These are phyloP conservation scores for Lentinula sp. DNA, from an alignment of 768 basidiomycete genomes.

Conservation along the genomic window DNA sequence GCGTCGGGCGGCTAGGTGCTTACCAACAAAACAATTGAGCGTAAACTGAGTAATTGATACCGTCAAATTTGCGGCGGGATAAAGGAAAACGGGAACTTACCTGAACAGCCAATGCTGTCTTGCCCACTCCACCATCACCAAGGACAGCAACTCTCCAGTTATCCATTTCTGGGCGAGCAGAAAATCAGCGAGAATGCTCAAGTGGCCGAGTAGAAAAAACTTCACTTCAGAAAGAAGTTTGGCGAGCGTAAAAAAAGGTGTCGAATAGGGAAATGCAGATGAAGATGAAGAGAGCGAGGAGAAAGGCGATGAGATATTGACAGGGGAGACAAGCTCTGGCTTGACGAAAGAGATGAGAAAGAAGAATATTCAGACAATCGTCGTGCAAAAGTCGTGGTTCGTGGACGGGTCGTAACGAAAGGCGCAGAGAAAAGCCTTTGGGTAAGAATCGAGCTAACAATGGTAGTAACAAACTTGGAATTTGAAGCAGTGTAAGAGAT, in stretches of 20 bases:
- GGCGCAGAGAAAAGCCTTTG: conserved; percentile 13
- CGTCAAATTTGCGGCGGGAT: neutral
- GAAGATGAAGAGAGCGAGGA: conserved; percentile 14
- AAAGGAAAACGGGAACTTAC: conserved; percentile 35
- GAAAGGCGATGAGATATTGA: conserved; percentile 23
- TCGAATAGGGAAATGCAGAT: conserved; percentile 14
- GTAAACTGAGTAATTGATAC: conserved; percentile 59
- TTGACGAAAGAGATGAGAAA: conserved; percentile 26
- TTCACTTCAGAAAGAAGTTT: conserved; percentile 25
- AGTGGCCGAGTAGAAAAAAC: neutral
- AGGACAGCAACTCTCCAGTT: conserved; percentile 94
- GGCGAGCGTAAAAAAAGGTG: conserved; percentile 23
- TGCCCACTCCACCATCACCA: conserved; percentile 96
- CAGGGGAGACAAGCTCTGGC: conserved; percentile 16
- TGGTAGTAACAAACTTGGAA: neutral
- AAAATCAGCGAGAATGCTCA: conserved; percentile 10
- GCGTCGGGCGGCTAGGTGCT: conserved; percentile 24
- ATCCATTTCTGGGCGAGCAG: conserved; percentile 58
- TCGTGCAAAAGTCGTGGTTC: conserved; percentile 49
- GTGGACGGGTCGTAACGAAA: conserved; percentile 53
- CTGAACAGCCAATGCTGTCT: conserved; percentile 94
- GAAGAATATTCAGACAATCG: conserved; percentile 41
- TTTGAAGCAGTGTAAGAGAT: neutral
- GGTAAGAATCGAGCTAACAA: neutral
- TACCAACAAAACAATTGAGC: conserved; percentile 92